Percentiles rank a stretch among this genome's conserved stretches.
These are phyloP conservation scores for Vanrija humicola DNA, from an alignment of 1,284 basidiomycete species.

Conservation along the genomic window DNA sequence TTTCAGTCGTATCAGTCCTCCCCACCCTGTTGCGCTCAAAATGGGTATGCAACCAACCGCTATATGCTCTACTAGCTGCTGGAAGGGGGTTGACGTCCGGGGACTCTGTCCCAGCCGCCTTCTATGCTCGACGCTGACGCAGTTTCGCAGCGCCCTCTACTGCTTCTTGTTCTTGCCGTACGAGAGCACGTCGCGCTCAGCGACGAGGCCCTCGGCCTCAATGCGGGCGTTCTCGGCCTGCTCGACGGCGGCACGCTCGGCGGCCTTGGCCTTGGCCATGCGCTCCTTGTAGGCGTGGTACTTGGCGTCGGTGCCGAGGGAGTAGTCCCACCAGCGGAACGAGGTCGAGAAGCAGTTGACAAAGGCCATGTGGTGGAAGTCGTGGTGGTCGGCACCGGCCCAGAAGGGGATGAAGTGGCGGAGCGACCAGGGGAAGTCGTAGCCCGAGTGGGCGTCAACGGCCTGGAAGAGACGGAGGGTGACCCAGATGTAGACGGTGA, in stretches of 20 bases:
- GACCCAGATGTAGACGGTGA: constrained; percentile 94
- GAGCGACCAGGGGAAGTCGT: constrained; percentile 97
- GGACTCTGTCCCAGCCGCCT: no score
- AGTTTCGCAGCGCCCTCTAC: neutral
- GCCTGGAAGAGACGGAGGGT: constrained; percentile 90
- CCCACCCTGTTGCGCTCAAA: no score
- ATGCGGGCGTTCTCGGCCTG: constrained; percentile 53
- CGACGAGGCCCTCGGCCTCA: constrained; percentile 68
- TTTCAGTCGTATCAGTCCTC: no score
- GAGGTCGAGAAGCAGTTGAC: constrained; percentile 75
- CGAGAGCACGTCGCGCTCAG: constrained; percentile 59
- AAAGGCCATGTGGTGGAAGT: constrained; percentile 70
- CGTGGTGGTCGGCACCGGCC: constrained; percentile 98
- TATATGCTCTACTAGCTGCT: neutral
- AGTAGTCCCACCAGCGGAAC: constrained; percentile 85
- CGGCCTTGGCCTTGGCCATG: constrained; percentile 55
- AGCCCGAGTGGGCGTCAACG: constrained; percentile 94
- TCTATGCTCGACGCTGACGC: no score
- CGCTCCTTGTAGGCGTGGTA: constrained; percentile 71
- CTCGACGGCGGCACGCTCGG: constrained; percentile 47
- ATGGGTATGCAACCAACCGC: neutral
- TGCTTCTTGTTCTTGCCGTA: constrained; percentile 16
- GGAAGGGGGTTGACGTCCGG: no score
- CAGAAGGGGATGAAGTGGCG: constrained; percentile 93
- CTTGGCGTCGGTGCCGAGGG: constrained; percentile 78